phyloP scores from a whole-genome alignment of 169 alveolate genomes.

The Eimeria maxima region DNA sequence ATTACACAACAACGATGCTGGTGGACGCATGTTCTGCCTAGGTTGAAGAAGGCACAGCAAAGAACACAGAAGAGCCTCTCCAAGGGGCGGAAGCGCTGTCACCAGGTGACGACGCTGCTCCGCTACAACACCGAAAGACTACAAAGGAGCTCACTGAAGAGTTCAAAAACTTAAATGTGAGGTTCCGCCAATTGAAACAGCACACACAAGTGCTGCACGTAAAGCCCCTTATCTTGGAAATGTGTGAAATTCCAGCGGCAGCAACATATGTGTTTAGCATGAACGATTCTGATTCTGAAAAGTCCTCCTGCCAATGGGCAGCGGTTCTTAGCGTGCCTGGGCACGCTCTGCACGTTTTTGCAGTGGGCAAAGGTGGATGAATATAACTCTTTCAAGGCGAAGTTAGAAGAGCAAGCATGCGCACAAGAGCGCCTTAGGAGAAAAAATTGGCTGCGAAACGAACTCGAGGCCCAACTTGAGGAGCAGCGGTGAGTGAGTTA shows the following conservation, averaged over 20 bases:
- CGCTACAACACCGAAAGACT: conserved; percentile 39
- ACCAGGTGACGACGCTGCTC: conserved; percentile 17
- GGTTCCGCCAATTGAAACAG: neutral
- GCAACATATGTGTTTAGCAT: neutral
- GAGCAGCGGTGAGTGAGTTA: conserved; percentile 30
- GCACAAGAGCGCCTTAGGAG: conserved; percentile 39
- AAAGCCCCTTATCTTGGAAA: neutral
- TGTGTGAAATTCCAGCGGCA: neutral
- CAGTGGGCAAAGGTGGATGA: conserved; percentile 76
- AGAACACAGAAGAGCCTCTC: neutral
- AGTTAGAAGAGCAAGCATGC: conserved; percentile 53
- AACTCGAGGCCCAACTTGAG: conserved; percentile 60
- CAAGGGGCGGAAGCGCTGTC: neutral
- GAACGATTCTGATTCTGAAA: neutral
- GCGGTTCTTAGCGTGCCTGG: neutral
- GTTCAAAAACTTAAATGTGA: conserved; percentile 68
- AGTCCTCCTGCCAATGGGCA: neutral
- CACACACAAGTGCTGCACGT: neutral
- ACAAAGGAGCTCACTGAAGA: conserved; percentile 65
- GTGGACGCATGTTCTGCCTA: neutral
- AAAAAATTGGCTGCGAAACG: conserved; percentile 40
- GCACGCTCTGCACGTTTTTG: neutral
- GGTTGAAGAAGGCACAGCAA: neutral
- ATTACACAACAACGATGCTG: neutral
- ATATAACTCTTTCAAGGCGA: conserved; percentile 51